These are phyloP conservation scores for Neurospora sp. DNA, from an alignment of 495 filamentous ascomycete genomes.

Conservation along the genomic window DNA sequence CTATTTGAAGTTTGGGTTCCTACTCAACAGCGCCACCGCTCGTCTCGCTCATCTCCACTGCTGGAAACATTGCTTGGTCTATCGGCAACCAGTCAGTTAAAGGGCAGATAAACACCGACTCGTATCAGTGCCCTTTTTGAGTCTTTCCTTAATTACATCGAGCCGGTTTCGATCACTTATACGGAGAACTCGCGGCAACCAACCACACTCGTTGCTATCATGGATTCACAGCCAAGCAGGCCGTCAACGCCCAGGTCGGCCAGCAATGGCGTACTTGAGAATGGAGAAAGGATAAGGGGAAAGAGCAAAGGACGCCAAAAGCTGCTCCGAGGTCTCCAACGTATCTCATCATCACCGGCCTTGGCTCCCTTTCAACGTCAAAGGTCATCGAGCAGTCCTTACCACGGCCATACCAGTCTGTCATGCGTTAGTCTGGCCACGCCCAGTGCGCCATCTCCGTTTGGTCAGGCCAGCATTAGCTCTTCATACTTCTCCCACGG, in stretches of 20 bases:
- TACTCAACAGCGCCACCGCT: not conserved
- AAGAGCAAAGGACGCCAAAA: slow-evolving; percentile 67
- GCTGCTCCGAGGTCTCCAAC: slow-evolving; percentile 69
- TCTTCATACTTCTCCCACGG: slow-evolving; percentile 47
- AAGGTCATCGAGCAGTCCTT: slow-evolving; percentile 58
- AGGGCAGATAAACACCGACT: not conserved
- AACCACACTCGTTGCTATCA: not conserved
- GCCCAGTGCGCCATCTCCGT: slow-evolving; percentile 34
- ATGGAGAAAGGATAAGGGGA: slow-evolving; percentile 34
- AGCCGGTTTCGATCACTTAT: not conserved
- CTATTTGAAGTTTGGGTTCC: not conserved
- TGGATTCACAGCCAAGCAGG: not conserved
- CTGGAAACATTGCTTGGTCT: not conserved
- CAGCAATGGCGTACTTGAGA: not conserved
- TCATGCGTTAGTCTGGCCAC: slow-evolving; percentile 80
- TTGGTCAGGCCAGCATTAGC: slow-evolving; percentile 37
- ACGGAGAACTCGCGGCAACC: not conserved
- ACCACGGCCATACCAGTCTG: slow-evolving; percentile 40
- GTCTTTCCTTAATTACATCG: not conserved
- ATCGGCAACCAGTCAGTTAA: not conserved
- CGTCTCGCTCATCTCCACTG: not conserved
- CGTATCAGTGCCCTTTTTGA: not conserved
- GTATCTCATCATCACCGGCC: slow-evolving; percentile 80
- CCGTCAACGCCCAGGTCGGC: slow-evolving; percentile 1
- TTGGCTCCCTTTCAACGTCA: slow-evolving; percentile 55